Percentiles rank a stretch among this genome's conserved stretches.
These are phyloP conservation scores for Bipolaris zeicola DNA, from an alignment of 2,329 filamentous ascomycete genomes.

Conservation along the genomic window DNA sequence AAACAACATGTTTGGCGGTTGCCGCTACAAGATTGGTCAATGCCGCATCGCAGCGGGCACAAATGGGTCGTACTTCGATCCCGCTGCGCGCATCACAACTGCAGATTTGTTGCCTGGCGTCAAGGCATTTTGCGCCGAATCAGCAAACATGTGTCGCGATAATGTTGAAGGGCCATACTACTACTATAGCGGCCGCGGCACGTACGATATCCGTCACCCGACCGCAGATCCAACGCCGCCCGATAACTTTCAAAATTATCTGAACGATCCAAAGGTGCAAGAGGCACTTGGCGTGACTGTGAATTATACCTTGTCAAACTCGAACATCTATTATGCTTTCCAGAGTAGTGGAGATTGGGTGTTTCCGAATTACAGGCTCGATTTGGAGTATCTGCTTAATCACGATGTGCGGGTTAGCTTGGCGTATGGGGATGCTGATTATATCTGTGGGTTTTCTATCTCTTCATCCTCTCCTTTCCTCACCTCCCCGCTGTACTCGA, in stretches of 20 bases:
- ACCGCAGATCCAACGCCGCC: constrained; percentile 64
- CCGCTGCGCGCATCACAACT: constrained; percentile 19
- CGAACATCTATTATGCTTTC: constrained; percentile 58
- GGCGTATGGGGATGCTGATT: constrained; percentile 45
- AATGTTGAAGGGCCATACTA: constrained; percentile 65
- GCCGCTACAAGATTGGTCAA: constrained; percentile 55
- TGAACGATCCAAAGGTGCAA: constrained; percentile 65
- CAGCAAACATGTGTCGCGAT: constrained; percentile 60
- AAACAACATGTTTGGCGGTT: constrained; percentile 55
- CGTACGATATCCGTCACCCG: constrained; percentile 59
- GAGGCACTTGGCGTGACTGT: constrained; percentile 66
- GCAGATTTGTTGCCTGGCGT: constrained; percentile 36
- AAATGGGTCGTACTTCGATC: constrained; percentile 28
- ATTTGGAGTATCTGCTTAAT: constrained; percentile 51
- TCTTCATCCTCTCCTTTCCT: background rate
- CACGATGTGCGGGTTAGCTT: constrained; percentile 48
- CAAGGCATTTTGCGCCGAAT: constrained; percentile 59
- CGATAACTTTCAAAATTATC: constrained; percentile 52
- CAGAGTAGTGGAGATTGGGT: constrained; percentile 61
- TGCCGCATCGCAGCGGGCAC: constrained; percentile 57
- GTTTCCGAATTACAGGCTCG: constrained; percentile 61
- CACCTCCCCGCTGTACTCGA: background rate
- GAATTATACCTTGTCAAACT: constrained; percentile 61
- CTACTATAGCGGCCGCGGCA: constrained; percentile 58
- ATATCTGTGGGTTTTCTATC: constrained; percentile 41